Conservation (phyloP, 2,329 filamentous ascomycete genomes). For the Pyrenochaeta sp. region DNA sequence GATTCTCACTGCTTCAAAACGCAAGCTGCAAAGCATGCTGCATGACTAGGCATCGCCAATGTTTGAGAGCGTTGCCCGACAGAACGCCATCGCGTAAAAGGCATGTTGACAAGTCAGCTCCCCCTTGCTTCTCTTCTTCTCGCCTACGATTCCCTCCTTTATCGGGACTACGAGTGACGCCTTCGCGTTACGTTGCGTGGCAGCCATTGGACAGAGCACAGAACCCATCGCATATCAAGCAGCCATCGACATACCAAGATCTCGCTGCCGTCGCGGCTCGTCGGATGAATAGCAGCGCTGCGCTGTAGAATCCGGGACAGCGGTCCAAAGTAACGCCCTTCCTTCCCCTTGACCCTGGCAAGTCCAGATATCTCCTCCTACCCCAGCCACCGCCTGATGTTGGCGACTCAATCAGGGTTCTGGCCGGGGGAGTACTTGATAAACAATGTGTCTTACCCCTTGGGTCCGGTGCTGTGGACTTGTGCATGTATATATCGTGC, state of each 20-base stretch:
- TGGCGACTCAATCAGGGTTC: conserved; percentile 24
- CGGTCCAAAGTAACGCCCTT: conserved; percentile 43
- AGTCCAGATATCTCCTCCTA: conserved; percentile 28
- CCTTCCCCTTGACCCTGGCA: conserved; percentile 26
- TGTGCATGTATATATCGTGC: conserved; percentile 46
- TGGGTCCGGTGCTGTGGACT: conserved; percentile 32
- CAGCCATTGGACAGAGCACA: conserved; percentile 33
- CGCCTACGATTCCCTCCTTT: conserved; percentile 32
- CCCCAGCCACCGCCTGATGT: conserved; percentile 33
- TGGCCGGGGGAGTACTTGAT: conserved; percentile 31
- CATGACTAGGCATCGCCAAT: conserved; percentile 33
- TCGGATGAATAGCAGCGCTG: conserved; percentile 35
- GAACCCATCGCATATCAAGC: conserved; percentile 26
- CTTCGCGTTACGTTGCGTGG: conserved; percentile 23
- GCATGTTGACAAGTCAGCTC: conserved; percentile 41
- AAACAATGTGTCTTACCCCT: conserved; percentile 48
- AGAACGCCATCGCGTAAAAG: conserved; percentile 32
- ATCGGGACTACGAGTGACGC: conserved; percentile 30
- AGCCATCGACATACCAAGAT: conserved; percentile 35
- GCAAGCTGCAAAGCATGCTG: conserved; percentile 33
- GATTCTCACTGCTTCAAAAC: conserved; percentile 22
- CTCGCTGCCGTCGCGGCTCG: conserved; percentile 31
- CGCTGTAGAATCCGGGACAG: conserved; percentile 36
- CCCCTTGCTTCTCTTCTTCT: conserved; percentile 45
- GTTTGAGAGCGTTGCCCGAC: conserved; percentile 42